Percentiles rank a stretch among this genome's conserved stretches.
These are phyloP conservation scores for Acacia concinna DNA, from an alignment of 331 rosid species.

Conservation along the genomic window DNA sequence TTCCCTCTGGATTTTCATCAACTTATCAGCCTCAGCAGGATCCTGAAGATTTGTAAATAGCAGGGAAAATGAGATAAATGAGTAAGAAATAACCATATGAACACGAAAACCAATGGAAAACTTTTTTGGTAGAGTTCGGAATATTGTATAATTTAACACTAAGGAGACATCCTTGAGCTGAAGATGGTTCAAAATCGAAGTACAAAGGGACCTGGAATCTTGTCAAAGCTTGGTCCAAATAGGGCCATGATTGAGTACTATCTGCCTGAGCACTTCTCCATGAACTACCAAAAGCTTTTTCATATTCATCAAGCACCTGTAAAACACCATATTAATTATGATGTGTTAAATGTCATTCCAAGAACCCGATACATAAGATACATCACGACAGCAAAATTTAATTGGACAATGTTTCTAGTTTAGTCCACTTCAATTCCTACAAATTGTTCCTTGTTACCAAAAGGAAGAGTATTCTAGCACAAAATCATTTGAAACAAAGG, in stretches of 20 bases:
- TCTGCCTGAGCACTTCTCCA: constrained; percentile 40
- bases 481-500: constrained; percentile 1
- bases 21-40: constrained; percentile 97
- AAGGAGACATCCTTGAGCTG: constrained; percentile 5
- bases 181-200: constrained; percentile 11
- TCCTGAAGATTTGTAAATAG: constrained; percentile 56
- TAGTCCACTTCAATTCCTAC: neutral
- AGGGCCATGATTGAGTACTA: constrained; percentile 75
- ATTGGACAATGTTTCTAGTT: neutral
- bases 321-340: neutral
- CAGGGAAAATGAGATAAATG: neutral
- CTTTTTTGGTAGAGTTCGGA: neutral
- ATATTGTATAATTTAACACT: neutral
- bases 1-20: constrained; percentile 95
- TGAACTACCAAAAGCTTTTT: constrained; percentile 14
- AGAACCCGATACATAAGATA: neutral
- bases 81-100: constrained; percentile 17
- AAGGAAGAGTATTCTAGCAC: neutral
- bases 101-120: neutral
- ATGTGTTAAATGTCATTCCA: neutral
- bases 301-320: constrained; percentile 28
- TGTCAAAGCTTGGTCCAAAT: constrained; percentile 70
- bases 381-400: neutral
- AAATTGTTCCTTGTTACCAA: neutral
- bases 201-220: constrained; percentile 71